Evolutionary conservation across 2,329 filamentous ascomycete genomes (phyloP).

Genomic region (Lachnellula cervina): DNA sequence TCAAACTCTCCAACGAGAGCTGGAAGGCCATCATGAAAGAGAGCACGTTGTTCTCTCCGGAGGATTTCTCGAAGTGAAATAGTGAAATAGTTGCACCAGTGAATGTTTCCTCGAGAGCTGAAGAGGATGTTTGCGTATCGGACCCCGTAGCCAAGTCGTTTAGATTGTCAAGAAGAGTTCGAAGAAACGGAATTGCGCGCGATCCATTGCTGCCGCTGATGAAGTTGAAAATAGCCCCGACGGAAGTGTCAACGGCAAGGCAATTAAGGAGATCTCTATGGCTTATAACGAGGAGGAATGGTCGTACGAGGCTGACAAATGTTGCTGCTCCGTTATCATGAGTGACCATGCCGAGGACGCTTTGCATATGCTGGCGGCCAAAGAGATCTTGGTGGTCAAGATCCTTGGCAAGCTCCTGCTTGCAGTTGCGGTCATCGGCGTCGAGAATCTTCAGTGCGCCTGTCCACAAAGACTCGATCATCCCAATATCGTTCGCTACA

Average conservation of each 20-base stretch:
- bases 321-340: slow-evolving; percentile 7
- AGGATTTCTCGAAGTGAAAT: slow-evolving; percentile 23
- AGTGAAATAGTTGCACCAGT: slow-evolving; percentile 15
- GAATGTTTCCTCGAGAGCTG: slow-evolving; percentile 13
- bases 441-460: slow-evolving; percentile 13
- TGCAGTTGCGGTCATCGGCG: slow-evolving; percentile 8
- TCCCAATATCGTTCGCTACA: slow-evolving; percentile 5
- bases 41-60: slow-evolving; percentile 17
- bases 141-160: not conserved
- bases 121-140: not conserved
- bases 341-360: slow-evolving; percentile 16
- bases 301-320: slow-evolving; percentile 18
- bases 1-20: slow-evolving; percentile 17
- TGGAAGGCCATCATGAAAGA: slow-evolving; percentile 25
- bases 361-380: slow-evolving; percentile 18
- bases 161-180: slow-evolving; percentile 14
- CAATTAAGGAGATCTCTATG: slow-evolving; percentile 32
- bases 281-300: slow-evolving; percentile 30
- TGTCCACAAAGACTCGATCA: slow-evolving; percentile 7
- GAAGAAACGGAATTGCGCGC: slow-evolving; percentile 31
- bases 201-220: slow-evolving; percentile 31
- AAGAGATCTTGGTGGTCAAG: slow-evolving; percentile 5
- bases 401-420: slow-evolving; percentile 13
- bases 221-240: slow-evolving; percentile 34
- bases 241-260: slow-evolving; percentile 33